Conservation (phyloP, 2,329 filamentous ascomycete species). For the Exophiala alcalophila region DNA sequence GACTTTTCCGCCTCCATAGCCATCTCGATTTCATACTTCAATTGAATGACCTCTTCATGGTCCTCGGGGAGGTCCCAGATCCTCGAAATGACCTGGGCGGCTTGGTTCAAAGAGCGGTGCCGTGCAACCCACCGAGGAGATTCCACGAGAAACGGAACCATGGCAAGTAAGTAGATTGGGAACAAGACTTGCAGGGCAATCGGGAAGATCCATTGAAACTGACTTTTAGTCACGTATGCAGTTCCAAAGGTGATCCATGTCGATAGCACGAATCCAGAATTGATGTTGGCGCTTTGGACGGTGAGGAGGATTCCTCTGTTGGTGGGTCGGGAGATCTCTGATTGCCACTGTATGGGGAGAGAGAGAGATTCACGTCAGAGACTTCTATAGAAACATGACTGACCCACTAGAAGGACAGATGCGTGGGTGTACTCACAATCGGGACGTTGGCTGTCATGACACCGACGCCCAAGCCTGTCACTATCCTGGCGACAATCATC, state of each 20-base stretch:
- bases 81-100: slow-evolving; percentile 43
- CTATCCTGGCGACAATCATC: no score
- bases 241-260: slow-evolving; percentile 53
- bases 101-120: slow-evolving; percentile 53
- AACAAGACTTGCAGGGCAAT: slow-evolving; percentile 58
- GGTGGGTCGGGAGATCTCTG: slow-evolving; percentile 49
- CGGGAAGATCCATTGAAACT: slow-evolving; percentile 55
- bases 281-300: slow-evolving; percentile 53
- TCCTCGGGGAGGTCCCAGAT: slow-evolving; percentile 33
- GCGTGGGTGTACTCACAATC: no score
- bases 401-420: no score
- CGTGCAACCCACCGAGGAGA: slow-evolving; percentile 57
- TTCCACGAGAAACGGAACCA: slow-evolving; percentile 54
- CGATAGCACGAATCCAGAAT: slow-evolving; percentile 45
- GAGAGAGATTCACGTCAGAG: no score
- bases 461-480: no score
- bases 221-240: slow-evolving; percentile 49
- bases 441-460: no score
- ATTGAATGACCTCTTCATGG: slow-evolving; percentile 32
- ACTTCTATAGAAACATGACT: no score
- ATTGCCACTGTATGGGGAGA: slow-evolving; percentile 38
- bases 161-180: slow-evolving; percentile 50
- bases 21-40: slow-evolving; percentile 41
- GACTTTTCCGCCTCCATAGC: slow-evolving; percentile 29
- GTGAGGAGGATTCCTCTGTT: slow-evolving; percentile 51